Conservation (phyloP, 1,139 yeast genomes). For the Suhomyces bokatorum region DNA sequence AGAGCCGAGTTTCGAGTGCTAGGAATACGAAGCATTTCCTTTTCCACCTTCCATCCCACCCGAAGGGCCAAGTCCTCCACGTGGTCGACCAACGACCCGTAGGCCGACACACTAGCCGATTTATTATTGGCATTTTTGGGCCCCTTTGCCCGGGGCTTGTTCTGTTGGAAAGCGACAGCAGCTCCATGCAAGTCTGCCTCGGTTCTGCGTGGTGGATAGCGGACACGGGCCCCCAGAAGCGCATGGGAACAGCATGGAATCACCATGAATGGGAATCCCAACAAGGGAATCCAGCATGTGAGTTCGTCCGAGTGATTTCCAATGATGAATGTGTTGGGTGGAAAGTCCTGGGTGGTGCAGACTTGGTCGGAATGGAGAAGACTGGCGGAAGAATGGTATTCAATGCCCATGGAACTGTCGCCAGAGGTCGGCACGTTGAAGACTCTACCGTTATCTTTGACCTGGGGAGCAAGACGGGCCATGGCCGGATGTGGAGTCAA, state of each 20-base stretch:
- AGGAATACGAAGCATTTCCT: constrained; percentile 89
- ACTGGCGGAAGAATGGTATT: constrained; percentile 47
- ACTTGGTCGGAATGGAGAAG: constrained; percentile 60
- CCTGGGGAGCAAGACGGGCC: constrained; percentile 51
- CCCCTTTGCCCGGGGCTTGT: no score
- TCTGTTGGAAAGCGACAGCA: no score
- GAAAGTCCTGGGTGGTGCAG: constrained; percentile 64
- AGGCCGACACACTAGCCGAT: constrained; percentile 49
- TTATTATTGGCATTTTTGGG: not conserved
- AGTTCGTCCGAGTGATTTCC: constrained; percentile 96
- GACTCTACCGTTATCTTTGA: constrained; percentile 58
- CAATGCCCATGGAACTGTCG: constrained; percentile 18
- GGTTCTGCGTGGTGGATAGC: constrained; percentile 53
- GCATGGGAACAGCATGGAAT: constrained; percentile 96
- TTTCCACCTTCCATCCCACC: constrained; percentile 83
- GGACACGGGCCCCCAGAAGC: constrained; percentile 68
- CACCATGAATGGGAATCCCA: constrained; percentile 84
- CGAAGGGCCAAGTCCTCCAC: constrained; percentile 65
- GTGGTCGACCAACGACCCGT: constrained; percentile 83
- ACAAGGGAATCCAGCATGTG: constrained; percentile 91
- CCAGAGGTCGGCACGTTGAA: constrained; percentile 45
- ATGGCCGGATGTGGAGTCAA: constrained; percentile 69
- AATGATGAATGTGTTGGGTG: constrained; percentile 72
- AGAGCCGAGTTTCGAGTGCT: constrained; percentile 93
- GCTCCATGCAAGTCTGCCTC: not conserved